These are phyloP conservation scores for Tuber aestivum DNA, from an alignment of 495 filamentous ascomycete genomes.

Conservation along the genomic window DNA sequence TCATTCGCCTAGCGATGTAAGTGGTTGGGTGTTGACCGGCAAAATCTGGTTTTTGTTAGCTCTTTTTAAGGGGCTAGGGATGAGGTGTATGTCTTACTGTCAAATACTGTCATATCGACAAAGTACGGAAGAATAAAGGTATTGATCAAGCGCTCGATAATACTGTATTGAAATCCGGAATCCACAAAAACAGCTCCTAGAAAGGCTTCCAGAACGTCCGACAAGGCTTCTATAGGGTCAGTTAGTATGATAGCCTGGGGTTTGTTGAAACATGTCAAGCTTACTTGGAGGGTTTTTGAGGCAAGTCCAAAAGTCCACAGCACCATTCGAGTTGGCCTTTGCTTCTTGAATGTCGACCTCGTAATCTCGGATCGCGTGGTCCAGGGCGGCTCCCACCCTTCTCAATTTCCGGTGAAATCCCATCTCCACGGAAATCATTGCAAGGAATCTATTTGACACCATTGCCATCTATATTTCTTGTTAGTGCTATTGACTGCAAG, in stretches of 20 bases:
- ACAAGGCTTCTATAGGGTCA: conserved; percentile 54
- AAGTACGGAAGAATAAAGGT: conserved; percentile 69
- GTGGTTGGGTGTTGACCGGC: conserved; percentile 79
- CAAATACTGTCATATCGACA: conserved; percentile 76
- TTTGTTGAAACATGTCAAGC: neutral
- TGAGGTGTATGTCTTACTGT: conserved; percentile 17
- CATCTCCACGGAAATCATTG: conserved; percentile 68
- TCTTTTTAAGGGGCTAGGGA: neutral
- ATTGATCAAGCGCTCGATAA: conserved; percentile 72
- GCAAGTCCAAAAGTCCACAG: conserved; percentile 68
- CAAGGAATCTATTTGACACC: conserved; percentile 94
- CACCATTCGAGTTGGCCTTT: conserved; percentile 46
- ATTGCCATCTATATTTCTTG: conserved; percentile 67
- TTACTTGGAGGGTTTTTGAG: conserved; percentile 66
- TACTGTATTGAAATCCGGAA: conserved; percentile 67
- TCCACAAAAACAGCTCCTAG: conserved; percentile 89
- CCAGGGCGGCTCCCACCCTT: conserved; percentile 54
- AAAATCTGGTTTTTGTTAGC: conserved; percentile 33
- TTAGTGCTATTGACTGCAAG: neutral
- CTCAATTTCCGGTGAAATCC: conserved; percentile 70
- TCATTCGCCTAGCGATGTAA: conserved; percentile 46
- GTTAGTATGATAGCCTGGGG: neutral
- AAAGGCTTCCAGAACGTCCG: conserved; percentile 86
- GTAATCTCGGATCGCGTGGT: conserved; percentile 62
- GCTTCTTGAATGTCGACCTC: conserved; percentile 60